A percentile compares a stretch with the other conserved stretches of the same genome.
These are phyloP conservation scores for Apiospora saccharicola DNA, from an alignment of 2,329 filamentous ascomycete genomes.

Conservation along the genomic window DNA sequence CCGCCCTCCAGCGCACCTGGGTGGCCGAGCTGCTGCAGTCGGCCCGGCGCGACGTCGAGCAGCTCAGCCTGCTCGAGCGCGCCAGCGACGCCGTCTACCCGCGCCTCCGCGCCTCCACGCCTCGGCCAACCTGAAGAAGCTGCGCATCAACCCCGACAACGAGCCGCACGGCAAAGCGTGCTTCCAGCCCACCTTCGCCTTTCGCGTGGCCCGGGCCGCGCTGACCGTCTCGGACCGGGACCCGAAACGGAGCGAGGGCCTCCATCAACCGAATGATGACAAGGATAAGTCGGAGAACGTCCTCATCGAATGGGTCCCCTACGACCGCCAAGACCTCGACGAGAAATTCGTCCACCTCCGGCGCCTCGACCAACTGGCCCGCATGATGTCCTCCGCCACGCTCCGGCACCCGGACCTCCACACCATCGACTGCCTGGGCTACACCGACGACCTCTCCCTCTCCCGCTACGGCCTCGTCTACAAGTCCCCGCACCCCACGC, in stretches of 20 bases:
- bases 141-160: conserved; percentile 55
- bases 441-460: conserved; percentile 49
- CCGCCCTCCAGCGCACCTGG: conserved; percentile 54
- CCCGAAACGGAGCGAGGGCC: conserved; percentile 33
- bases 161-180: conserved; percentile 43
- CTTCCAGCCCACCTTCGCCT: conserved; percentile 52
- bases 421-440: conserved; percentile 55
- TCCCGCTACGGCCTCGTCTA: conserved; percentile 55
- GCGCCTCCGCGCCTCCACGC: conserved; percentile 51
- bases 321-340: conserved; percentile 51
- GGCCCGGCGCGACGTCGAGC: conserved; percentile 50
- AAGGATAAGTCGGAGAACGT: conserved; percentile 41
- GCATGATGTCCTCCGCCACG: conserved; percentile 55
- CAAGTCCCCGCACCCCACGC: conserved; percentile 45
- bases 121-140: conserved; percentile 53
- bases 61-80: conserved; percentile 51
- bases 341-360: conserved; percentile 52
- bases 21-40: conserved; percentile 54
- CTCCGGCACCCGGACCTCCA: conserved; percentile 54
- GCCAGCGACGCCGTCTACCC: conserved; percentile 52
- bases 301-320: conserved; percentile 54
- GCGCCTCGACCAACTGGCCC: conserved; percentile 54
- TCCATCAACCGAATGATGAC: conserved; percentile 38
- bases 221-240: conserved; percentile 36
- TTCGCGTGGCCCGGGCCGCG: conserved; percentile 46